A percentile compares a stretch with the other conserved stretches of the same genome.
Conservation (phyloP, 2,329 filamentous ascomycete species). For the Orbilia javanica region DNA sequence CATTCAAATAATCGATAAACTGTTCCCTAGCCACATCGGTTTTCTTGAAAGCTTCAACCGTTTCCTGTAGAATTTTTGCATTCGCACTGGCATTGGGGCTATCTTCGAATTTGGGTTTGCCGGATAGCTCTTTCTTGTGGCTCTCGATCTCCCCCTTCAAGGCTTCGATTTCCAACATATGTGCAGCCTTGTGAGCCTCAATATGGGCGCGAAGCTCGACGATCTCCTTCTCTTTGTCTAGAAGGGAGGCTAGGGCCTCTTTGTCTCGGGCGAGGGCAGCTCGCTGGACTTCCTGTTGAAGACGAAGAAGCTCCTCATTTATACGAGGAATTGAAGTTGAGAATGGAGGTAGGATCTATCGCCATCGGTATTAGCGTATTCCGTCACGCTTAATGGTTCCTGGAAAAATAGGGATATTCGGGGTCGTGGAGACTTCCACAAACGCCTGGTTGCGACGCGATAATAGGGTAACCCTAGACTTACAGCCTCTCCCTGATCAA, state of each 20-base stretch:
- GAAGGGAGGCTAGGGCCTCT: neutral
- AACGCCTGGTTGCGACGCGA: no score
- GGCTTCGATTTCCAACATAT: conserved; percentile 2
- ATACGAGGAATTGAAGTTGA: neutral
- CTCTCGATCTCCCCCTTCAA: conserved; percentile 12
- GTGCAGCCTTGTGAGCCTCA: neutral
- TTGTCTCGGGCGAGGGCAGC: neutral
- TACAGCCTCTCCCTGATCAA: neutral
- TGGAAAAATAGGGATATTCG: neutral
- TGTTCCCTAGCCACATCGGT: neutral
- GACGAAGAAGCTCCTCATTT: neutral
- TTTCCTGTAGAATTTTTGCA: neutral
- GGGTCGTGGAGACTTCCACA: neutral
- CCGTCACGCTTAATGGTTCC: neutral
- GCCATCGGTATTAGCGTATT: neutral
- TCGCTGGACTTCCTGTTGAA: conserved; percentile 1
- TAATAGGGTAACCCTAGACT: neutral
- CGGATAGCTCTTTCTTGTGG: neutral
- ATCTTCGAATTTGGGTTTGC: neutral
- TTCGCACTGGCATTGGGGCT: neutral
- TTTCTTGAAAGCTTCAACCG: neutral
- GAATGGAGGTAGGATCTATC: neutral
- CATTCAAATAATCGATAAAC: neutral
- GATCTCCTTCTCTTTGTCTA: neutral
- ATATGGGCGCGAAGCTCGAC: neutral